These are phyloP conservation scores for Cyberlindnera xylosilytica DNA, from an alignment of 805 yeast species.

Conservation along the genomic window DNA sequence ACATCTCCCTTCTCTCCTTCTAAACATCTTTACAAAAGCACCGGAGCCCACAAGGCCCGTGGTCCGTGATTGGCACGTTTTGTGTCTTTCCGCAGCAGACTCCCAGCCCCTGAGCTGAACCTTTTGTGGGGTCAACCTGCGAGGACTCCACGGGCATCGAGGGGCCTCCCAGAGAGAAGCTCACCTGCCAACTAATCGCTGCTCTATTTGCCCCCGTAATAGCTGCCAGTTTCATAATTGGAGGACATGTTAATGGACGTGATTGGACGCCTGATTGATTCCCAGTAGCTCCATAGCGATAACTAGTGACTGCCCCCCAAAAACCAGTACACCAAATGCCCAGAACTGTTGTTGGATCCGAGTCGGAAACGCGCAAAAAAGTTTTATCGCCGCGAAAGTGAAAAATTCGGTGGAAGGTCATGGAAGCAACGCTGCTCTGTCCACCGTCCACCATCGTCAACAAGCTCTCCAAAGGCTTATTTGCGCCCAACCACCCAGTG, in stretches of 20 bases:
- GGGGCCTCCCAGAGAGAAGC: neutral
- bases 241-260: slow-evolving; percentile 9
- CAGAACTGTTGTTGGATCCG: neutral
- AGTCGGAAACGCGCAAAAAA: neutral
- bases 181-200: slow-evolving; percentile 19
- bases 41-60: neutral
- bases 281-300: no score
- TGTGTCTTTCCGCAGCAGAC: neutral
- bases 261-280: no score
- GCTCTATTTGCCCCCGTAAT: slow-evolving; percentile 15
- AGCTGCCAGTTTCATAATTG: slow-evolving; percentile 21
- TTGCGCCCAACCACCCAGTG: no score
- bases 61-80: slow-evolving; percentile 1
- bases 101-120: neutral
- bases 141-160: neutral
- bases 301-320: no score
- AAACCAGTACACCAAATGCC: neutral
- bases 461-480: no score
- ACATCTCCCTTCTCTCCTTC: neutral
- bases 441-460: neutral
- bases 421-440: neutral
- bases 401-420: neutral
- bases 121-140: neutral
- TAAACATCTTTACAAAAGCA: neutral
- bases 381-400: neutral